A percentile compares a stretch with the other conserved stretches of the same genome.
These are phyloP conservation scores for Pyrenula massariospora DNA, from an alignment of 495 filamentous ascomycete species.

Conservation along the genomic window DNA sequence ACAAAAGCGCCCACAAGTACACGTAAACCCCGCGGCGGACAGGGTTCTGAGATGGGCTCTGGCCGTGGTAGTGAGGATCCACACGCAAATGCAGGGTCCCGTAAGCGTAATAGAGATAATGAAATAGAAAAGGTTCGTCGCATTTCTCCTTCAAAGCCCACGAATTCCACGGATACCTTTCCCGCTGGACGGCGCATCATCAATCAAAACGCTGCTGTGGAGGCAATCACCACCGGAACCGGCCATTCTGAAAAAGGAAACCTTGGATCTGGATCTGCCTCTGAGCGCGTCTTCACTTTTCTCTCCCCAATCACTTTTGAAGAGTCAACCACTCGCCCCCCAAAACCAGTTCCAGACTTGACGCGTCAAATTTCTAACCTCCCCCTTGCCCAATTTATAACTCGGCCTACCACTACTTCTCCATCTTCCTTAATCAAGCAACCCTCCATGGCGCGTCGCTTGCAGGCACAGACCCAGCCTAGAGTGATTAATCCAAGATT, in stretches of 20 bases:
- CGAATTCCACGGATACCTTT: not conserved
- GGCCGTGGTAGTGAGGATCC: constrained; percentile 80
- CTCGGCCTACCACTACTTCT: not conserved
- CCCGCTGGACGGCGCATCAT: not conserved
- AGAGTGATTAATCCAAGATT: not conserved
- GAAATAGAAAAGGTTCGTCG: constrained; percentile 74
- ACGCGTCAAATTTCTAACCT: not conserved
- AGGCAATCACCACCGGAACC: not conserved
- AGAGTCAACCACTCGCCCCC: not conserved
- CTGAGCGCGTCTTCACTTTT: not conserved
- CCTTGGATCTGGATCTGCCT: not conserved
- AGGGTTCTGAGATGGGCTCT: constrained; percentile 65
- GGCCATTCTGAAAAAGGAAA: not conserved
- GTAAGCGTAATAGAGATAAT: constrained; percentile 65
- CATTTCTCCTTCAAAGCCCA: not conserved
- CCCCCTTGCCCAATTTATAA: not conserved
- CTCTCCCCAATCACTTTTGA: not conserved
- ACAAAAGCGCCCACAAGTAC: constrained; percentile 24
- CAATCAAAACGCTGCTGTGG: not conserved
- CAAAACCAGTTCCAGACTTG: not conserved
- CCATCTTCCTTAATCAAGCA: not conserved
- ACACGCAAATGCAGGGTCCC: constrained; percentile 52
- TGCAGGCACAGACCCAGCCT: not conserved
- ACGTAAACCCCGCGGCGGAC: constrained; percentile 11
- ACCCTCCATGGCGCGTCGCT: not conserved